Evolutionary conservation across 2,329 filamentous ascomycete species (phyloP), one percentile per base, ranked within the genome.

Genomic region (Phialocephala sp.): DNA sequence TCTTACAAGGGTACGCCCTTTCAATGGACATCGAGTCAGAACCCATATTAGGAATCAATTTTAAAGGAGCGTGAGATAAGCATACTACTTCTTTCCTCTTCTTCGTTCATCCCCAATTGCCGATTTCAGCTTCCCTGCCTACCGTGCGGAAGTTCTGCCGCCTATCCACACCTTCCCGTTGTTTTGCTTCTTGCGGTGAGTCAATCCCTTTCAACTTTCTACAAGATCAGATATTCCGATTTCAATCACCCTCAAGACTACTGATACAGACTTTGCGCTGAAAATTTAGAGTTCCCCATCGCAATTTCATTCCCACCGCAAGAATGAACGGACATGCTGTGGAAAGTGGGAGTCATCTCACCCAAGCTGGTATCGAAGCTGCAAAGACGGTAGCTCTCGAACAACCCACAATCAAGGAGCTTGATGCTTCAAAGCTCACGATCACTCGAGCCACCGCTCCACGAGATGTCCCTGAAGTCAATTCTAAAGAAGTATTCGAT

Each of bases 391-490:
- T 57, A 20, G 62, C 61, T 9, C 39, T 63, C 12, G 50, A 52
- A 2, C 54, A 62, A 9, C 64, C 66, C n/a, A 22, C 63, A 20
- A 59, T 70, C 15, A 65, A 71, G 22, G 69, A 71, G n/a, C 82
- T 89, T 60, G 84, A 89, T 72, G 85, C 87, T 70, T 88, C 87
- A 69, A 84, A 84, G 76, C 81, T 89, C 74, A 84, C 76, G 60
- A 83, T 85, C 80, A 83, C 78, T 63, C 78, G 80, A 69, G 85
- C 83, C 65, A 74, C 78, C 60, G 77, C 72, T 67, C 85, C 83
- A 1, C 82, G 82, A 52, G 66, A 78, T 62, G 84, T 87, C 43
- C 85, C 85, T 54, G 69, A 70, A 39, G 62, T 60, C 22, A 71
- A 72, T 52, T 72, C 70, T 2, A 47, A 60, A 11, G 72, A 69